phyloP scores from a whole-genome alignment of 257 asterid genomes.

The Solanum bukasovii region DNA sequence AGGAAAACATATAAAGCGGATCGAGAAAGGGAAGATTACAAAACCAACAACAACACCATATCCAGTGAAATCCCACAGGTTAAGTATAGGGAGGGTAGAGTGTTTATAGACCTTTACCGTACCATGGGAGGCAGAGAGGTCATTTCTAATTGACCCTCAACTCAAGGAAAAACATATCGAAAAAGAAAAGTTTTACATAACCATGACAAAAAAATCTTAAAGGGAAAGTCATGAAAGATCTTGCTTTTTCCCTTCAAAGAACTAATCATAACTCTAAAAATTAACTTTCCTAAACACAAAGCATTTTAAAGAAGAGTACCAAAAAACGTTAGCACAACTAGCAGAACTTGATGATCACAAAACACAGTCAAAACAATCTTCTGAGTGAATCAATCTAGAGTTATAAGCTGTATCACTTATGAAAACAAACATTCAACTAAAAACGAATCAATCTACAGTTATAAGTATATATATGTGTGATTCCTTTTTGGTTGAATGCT shows the following conservation, averaged over 20 bases:
- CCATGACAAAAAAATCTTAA: neutral
- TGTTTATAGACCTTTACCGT: neutral
- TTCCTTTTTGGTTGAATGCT: neutral
- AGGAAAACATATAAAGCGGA: neutral
- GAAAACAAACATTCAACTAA: neutral
- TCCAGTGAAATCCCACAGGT: neutral
- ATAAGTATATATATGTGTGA: neutral
- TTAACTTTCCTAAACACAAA: neutral
- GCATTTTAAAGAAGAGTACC: neutral
- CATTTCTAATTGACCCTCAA: neutral
- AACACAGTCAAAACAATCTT: neutral
- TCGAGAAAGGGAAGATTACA: neutral
- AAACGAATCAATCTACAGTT: neutral
- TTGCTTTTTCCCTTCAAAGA: neutral
- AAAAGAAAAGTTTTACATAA: neutral
- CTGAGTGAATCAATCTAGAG: neutral
- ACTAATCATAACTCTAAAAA: neutral
- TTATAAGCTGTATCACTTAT: neutral
- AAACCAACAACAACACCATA: neutral
- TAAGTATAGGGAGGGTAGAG: neutral
- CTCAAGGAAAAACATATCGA: neutral
- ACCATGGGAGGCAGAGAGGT: neutral
- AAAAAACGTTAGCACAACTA: neutral
- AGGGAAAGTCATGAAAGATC: neutral
- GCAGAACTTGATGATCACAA: neutral